Base-by-base conservation (phyloP, 2,329 filamentous ascomycete species). In the Cryphonectria nitschkei region DNA sequence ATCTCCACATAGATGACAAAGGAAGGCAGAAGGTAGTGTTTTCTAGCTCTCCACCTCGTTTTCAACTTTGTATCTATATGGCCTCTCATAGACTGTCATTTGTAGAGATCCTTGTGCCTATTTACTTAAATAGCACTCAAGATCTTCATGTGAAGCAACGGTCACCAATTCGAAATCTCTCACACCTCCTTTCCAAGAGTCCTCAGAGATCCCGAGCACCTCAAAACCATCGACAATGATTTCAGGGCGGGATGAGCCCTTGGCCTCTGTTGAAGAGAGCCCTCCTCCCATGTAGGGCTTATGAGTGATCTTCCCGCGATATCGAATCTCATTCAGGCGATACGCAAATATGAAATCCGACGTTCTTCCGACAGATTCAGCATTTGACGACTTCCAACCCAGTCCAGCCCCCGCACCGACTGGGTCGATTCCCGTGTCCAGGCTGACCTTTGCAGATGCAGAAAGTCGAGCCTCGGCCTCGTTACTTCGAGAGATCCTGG, bases 241-340 rank as follows among this genome's bases (percentile, higher is more conserved):
- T 34, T 58, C 54, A 3, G 54, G 13, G 26, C 14, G 16, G 54
- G 13, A 14, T 7, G 54, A 19, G 14, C 29, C 14, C 26, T n/a
- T 58, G 29, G 13, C 14, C 13, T 32, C 26, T 19, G 54, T 32
- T 34, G 54, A 58, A 19, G 54, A 32, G 54, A 58, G 54, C 26
- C 34, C 54, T 16, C 54, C 54, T 58, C 54, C 54, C 13, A 19
- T 16, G 2, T 58, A 58, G 7, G 54, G 29, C 54, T 22, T 34
- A 58, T 58, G 54, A 19, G 13, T 58, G 29, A 34, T 19, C 14
- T 58, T 58, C 13, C 54, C 29, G 13, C 54, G 54, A 58, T 58
- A 58, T 32, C 54, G 54, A 34, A 58, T 19, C 54, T 58, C 54
- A 14, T 58, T 58, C 29, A 58, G 54, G 26, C 54, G 54, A 34